These are phyloP conservation scores for Pythium guiyangense DNA, from an alignment of 352 stramenopile genomes.

Conservation along the genomic window DNA sequence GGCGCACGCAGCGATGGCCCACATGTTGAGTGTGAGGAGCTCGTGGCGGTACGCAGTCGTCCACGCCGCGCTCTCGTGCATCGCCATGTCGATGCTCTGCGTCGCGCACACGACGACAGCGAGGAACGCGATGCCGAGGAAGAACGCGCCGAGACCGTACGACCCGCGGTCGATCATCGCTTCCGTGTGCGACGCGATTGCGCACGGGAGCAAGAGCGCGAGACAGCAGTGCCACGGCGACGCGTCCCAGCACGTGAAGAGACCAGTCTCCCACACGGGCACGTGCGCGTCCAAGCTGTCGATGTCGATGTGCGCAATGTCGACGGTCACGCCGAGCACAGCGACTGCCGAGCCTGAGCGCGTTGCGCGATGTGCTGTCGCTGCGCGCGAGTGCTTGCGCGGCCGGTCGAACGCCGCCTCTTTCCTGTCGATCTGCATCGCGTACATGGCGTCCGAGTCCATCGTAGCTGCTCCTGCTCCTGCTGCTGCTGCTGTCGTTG, in stretches of 20 bases:
- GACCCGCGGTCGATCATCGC: constrained; percentile 10
- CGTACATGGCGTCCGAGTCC: constrained; percentile 4
- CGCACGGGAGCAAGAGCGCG: constrained; percentile 7
- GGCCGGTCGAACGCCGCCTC: constrained; percentile 7
- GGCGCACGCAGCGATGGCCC: constrained; percentile 1
- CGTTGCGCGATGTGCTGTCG: not conserved
- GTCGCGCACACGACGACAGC: constrained; percentile 3
- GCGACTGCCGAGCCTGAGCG: not conserved
- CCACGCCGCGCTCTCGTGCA: not conserved
- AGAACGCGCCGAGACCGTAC: constrained; percentile 5
- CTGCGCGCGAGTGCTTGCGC: constrained; percentile 3
- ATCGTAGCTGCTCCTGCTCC: too few species aligned
- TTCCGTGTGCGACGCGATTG: constrained; percentile 10
- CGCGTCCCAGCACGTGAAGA: constrained; percentile 11
- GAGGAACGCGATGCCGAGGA: constrained; percentile 10
- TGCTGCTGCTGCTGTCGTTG: not conserved
- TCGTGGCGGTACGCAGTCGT: constrained; percentile 6
- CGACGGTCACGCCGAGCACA: constrained; percentile 1
- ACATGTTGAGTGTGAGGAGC: constrained; percentile 8
- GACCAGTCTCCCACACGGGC: constrained; percentile 8
- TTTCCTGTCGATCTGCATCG: constrained; percentile 11
- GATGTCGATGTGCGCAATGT: not conserved
- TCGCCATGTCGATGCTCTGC: constrained; percentile 7
- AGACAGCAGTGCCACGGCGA: constrained; percentile 11
- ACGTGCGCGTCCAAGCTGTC: not conserved